phyloP scores from a whole-genome alignment of 257 asterid species.

The Salvia miltiorrhiza region DNA sequence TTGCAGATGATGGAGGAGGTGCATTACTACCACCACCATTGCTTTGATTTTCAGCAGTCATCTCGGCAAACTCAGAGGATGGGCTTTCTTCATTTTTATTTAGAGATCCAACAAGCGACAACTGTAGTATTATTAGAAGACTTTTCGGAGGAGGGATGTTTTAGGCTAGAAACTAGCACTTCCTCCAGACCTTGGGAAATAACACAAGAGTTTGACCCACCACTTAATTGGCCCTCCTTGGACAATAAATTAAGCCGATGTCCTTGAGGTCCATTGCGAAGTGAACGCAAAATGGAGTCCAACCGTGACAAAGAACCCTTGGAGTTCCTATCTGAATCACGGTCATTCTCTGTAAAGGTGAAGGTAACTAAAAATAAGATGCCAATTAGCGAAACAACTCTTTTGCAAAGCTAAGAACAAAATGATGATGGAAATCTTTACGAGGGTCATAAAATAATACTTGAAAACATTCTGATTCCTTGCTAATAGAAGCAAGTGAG shows the following conservation, averaged over 20 bases:
- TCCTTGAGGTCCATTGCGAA: constrained; percentile 83
- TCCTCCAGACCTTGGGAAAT: constrained; percentile 94
- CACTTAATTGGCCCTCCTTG: constrained; percentile 59
- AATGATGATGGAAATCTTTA: background rate
- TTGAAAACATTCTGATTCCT: background rate
- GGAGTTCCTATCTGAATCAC: constrained; percentile 52
- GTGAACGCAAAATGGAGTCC: constrained; percentile 79
- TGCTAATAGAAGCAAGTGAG: background rate
- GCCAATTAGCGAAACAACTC: too few species aligned
- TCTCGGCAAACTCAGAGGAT: constrained; percentile 47
- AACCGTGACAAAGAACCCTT: constrained; percentile 65
- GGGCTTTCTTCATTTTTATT: constrained; percentile 50
- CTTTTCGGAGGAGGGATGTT: constrained; percentile 67
- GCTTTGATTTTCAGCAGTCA: constrained; percentile 43
- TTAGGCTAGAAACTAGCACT: constrained; percentile 72
- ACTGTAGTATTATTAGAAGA: constrained; percentile 35
- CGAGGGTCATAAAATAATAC: background rate
- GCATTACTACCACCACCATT: constrained; percentile 32
- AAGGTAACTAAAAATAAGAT: constrained; percentile 17
- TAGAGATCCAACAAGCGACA: constrained; percentile 50
- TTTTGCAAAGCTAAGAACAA: too few species aligned
- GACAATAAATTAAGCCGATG: constrained; percentile 82
- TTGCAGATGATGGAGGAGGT: constrained; percentile 45
- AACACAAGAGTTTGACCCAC: constrained; percentile 66
- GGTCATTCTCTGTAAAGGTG: constrained; percentile 51